Base-by-base conservation (phyloP, 2,329 filamentous ascomycete species). In the Trichoderma aggressivum region DNA sequence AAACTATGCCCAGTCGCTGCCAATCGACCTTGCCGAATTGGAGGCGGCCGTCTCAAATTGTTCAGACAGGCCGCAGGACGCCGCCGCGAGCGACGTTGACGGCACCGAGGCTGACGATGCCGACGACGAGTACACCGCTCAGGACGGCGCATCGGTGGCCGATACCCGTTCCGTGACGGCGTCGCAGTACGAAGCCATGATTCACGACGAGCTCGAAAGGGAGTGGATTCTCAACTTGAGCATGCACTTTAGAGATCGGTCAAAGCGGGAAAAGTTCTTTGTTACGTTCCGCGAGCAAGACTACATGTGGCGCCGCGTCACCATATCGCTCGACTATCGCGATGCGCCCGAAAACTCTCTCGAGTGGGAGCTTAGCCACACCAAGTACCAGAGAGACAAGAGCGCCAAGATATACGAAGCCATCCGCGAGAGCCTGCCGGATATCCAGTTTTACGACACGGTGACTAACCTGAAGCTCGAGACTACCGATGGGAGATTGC, bases 151-250 rank as follows among this genome's bases (percentile, higher is more conserved):
- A 24, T 80, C 80, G 18, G 75, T 76, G 21, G 72, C 79, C 26
- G 86, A 88, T 74, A 80, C 81, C 2, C 83, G 80, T 26, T 87
- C 86, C 24, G 81, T 85, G 73, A 85, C 86, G 18, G 83, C 83
- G 4, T 85, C 86, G 3, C 82, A 86, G 71, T 87, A 92, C 76
- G 88, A 92, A 67, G 83, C 85, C 66, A 85, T 89, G 76, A 87
- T 97, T 74, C 89, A 92, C 74, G 89, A 92, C 73, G 95, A 98
- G 80, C 86, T 98, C 70, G 94, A 98, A 77, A 88, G 86, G 72
- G 91, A 88, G 77, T 99, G 96, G 96, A 98, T 99, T 72, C 85
- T 99, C 75, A 99, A 99, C 78, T 87, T 98, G 72, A 98, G 94
- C 81, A 98, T 99, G 96, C 94, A 97, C 80, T 99, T 98, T 80